These are phyloP conservation scores for Apiotrichum brassicae DNA, from an alignment of 1,284 basidiomycete species.

Conservation along the genomic window DNA sequence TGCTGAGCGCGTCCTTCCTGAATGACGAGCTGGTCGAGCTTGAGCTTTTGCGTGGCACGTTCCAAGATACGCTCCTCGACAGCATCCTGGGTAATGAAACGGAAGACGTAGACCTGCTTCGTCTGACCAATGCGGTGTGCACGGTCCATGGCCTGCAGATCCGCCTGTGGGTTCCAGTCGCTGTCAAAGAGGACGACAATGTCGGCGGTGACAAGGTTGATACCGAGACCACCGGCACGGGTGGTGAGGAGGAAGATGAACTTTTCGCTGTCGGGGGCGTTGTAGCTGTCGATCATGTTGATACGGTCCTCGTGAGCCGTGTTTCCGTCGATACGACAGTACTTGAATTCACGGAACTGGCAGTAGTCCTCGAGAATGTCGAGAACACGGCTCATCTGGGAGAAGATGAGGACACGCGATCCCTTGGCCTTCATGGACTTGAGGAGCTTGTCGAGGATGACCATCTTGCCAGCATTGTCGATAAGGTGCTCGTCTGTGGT, in stretches of 20 bases:
- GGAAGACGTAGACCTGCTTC: slow-evolving; percentile 97
- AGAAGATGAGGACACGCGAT: slow-evolving; percentile 93
- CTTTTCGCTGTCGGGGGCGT: slow-evolving; percentile 88
- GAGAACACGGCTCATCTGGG: slow-evolving; percentile 92
- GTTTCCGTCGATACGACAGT: slow-evolving; percentile 93
- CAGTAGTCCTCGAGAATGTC: slow-evolving; percentile 99
- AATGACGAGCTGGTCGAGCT: slow-evolving; percentile 94
- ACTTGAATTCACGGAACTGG: slow-evolving; percentile 82
- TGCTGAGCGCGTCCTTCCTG: slow-evolving; percentile 75
- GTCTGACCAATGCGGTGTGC: slow-evolving; percentile 98
- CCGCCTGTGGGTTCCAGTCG: slow-evolving; percentile 99
- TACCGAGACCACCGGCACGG: slow-evolving; percentile 95
- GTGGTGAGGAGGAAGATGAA: slow-evolving; percentile 97
- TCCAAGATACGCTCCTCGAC: slow-evolving; percentile 98
- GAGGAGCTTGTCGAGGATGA: slow-evolving; percentile 92
- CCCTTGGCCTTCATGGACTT: slow-evolving; percentile 84
- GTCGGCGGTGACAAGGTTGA: slow-evolving; percentile 93
- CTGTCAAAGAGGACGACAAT: slow-evolving; percentile 96
- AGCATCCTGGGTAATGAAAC: slow-evolving; percentile 92
- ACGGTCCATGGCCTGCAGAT: slow-evolving; percentile 98
- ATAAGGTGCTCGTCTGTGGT: slow-evolving; percentile 97
- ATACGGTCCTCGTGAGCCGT: slow-evolving; percentile 97
- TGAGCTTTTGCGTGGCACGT: slow-evolving; percentile 90
- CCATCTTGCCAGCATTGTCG: slow-evolving; percentile 94
- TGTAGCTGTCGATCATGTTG: slow-evolving; percentile 93